Evolutionary conservation across 2,329 filamentous ascomycete genomes (phyloP), one percentile per base, ranked within the genome.

Genomic region (Ascocoryne sarcoides): DNA sequence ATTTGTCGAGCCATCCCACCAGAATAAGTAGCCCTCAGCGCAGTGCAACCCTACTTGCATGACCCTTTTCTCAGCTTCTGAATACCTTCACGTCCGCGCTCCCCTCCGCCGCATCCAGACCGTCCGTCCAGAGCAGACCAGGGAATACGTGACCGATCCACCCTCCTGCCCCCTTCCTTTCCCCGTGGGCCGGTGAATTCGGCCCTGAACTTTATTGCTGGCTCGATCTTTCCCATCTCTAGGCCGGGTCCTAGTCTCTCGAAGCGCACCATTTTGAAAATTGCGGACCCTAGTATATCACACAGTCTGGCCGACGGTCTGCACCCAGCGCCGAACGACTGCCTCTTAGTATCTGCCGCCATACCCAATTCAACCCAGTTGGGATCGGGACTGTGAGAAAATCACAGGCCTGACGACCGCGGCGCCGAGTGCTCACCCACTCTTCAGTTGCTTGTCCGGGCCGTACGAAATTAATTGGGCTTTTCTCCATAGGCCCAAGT

Each of bases 321-420:
- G 23, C 23, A 26, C 7, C n/a, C n/a, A n/a, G n/a, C n/a, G n/a
- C n/a, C n/a, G n/a, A n/a, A n/a, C n/a, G n/a, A n/a, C n/a, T n/a
- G n/a, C n/a, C n/a, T n/a, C 29, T n/a, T 12, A 32, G n/a, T 17
- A 32, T 16, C 18, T 32, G 10, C 8, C 12, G 3, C n/a, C n/a
- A n/a, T n/a, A n/a, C n/a, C n/a, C n/a, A n/a, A n/a, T n/a, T n/a
- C n/a, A n/a, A n/a, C n/a, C n/a, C n/a, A n/a, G n/a, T n/a, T n/a
- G n/a, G n/a, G n/a, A n/a, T n/a, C 26, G 26, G 26, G 26, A 28
- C 26, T 30, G 10, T 10, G 10, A 12, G 4, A 10, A 4, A 30
- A n/a, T 12, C 12, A 26, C 18, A 18, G 31, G 28, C 39, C 36
- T 45, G 39, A 42, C 39, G 39, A 42, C 35, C 39, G 36, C 36